Evolutionary conservation across 2,329 filamentous ascomycete species (phyloP).

Genomic region (Mycocentrospora acerina): DNA sequence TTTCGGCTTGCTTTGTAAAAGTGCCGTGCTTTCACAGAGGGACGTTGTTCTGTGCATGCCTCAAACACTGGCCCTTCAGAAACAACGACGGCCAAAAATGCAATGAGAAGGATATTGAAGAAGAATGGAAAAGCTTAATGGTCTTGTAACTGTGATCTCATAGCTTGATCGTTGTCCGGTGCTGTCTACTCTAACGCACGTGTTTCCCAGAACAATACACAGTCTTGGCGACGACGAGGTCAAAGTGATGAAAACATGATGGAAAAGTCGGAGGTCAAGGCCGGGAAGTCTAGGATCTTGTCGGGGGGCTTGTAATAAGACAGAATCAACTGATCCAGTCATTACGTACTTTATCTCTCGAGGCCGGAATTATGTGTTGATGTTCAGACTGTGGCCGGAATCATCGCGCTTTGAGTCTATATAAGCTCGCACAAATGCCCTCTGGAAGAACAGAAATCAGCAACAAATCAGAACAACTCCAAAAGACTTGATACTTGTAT

Average conservation of each 20-base stretch:
- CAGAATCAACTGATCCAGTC: conserved; percentile 26
- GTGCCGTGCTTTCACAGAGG: no score
- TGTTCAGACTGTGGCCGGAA: conserved; percentile 37
- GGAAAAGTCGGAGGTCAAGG: conserved; percentile 1
- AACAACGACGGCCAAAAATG: no score
- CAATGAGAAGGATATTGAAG: no score
- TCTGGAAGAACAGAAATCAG: conserved; percentile 1
- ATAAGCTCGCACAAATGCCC: no score
- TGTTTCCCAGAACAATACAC: neutral
- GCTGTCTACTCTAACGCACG: conserved; percentile 1
- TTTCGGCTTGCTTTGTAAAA: no score
- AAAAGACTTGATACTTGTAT: neutral
- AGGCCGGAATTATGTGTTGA: conserved; percentile 42
- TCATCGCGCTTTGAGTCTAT: neutral
- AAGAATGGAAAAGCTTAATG: no score
- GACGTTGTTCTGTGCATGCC: no score
- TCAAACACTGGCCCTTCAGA: no score
- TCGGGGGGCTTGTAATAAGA: conserved; percentile 9
- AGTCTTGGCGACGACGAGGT: conserved; percentile 22
- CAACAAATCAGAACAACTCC: no score
- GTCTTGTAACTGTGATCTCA: no score
- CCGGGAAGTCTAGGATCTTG: conserved; percentile 19
- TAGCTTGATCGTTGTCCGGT: no score
- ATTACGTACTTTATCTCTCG: conserved; percentile 43
- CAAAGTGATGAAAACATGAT: neutral